A percentile compares a stretch with the other conserved stretches of the same genome.
Evolutionary conservation across 331 rosid genomes (phyloP).

Genomic region (Saraca asoca): DNA sequence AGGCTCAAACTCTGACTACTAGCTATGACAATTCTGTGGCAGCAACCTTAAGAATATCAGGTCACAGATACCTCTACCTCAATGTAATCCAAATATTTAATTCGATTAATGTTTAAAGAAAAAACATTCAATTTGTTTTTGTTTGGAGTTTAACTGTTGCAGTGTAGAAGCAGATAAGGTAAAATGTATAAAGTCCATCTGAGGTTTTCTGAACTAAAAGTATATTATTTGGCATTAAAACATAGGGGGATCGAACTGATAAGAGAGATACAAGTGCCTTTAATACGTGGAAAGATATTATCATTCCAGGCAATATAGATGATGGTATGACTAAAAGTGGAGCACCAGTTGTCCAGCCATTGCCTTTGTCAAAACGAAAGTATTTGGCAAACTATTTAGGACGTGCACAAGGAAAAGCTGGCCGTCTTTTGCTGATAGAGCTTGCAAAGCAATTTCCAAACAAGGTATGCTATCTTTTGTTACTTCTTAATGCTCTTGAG

Average conservation of each 20-base stretch:
- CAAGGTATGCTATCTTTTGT: constrained; percentile 57
- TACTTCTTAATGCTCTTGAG: constrained; percentile 17
- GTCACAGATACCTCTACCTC: neutral
- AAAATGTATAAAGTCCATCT: constrained; percentile 20
- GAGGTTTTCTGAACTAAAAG: constrained; percentile 5
- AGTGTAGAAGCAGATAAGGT: neutral
- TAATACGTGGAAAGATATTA: constrained; percentile 96
- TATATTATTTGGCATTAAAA: constrained; percentile 37
- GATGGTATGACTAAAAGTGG: constrained; percentile 68
- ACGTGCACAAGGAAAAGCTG: constrained; percentile 92
- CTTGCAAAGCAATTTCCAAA: constrained; percentile 80
- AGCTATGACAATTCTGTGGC: neutral
- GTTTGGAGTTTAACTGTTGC: neutral
- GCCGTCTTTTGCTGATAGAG: constrained; percentile 80
- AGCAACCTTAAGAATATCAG: neutral
- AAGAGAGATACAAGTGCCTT: constrained; percentile 87
- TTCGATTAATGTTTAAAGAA: neutral
- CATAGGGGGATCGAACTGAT: constrained; percentile 95
- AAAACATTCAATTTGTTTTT: neutral
- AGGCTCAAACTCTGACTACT: neutral
- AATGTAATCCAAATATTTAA: constrained; percentile 13
- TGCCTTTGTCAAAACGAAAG: constrained; percentile 82
- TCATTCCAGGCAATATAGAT: constrained; percentile 94
- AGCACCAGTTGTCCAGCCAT: constrained; percentile 56
- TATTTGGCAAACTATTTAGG: constrained; percentile 89